Conservation (phyloP, 768 basidiomycete genomes). For the Russula abietina region DNA sequence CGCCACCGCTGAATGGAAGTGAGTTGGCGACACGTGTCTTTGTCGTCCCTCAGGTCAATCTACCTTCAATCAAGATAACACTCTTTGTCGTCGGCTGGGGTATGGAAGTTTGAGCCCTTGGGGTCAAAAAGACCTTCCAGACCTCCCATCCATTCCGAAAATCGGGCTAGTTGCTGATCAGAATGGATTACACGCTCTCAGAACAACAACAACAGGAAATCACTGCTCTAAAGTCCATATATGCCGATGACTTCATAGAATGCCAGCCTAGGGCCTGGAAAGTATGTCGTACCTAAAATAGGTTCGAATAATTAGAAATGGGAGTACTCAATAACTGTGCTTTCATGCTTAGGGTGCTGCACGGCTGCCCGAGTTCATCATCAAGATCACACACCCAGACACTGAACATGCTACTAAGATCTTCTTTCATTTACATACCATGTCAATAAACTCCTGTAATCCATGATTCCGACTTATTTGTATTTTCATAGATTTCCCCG, state of each 20-base stretch:
- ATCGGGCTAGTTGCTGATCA: conserved; percentile 1
- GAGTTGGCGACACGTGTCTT: not conserved
- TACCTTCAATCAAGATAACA: not conserved
- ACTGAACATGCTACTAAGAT: conserved; percentile 49
- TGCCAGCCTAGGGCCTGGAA: conserved; percentile 79
- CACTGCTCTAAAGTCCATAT: conserved; percentile 73
- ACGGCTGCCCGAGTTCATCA: conserved; percentile 68
- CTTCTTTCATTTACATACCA: conserved; percentile 61
- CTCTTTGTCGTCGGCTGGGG: conserved; percentile 5
- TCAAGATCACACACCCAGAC: conserved; percentile 64
- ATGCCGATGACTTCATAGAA: conserved; percentile 69
- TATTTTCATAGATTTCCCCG: conserved; percentile 56
- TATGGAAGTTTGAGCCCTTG: conserved; percentile 74
- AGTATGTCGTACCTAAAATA: conserved; percentile 36
- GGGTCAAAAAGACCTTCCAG: conserved; percentile 64
- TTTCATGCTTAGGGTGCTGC: conserved; percentile 48
- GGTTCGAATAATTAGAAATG: not conserved
- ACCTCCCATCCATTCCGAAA: conserved; percentile 30
- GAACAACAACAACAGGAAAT: conserved; percentile 67
- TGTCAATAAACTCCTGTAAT: conserved; percentile 40
- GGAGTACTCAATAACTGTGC: conserved; percentile 4
- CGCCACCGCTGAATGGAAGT: not conserved
- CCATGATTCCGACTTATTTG: conserved; percentile 6
- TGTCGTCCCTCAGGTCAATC: not conserved
- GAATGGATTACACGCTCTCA: conserved; percentile 65